These are phyloP conservation scores for Calvatia gigantea DNA, from an alignment of 768 basidiomycete species.

Conservation along the genomic window DNA sequence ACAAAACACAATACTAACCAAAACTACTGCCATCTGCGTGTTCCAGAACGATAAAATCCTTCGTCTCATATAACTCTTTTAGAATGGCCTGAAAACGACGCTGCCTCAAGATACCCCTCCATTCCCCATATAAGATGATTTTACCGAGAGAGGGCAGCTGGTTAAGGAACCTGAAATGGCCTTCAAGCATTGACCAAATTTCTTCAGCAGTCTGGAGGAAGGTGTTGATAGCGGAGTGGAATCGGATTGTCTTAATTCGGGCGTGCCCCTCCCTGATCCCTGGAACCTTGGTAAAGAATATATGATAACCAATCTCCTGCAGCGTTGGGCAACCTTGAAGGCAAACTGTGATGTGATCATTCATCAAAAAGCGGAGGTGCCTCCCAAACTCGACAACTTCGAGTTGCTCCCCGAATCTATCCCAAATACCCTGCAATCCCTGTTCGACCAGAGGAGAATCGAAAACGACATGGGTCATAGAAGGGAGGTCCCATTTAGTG, in stretches of 20 bases:
- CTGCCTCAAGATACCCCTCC: conserved; percentile 37
- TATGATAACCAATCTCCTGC: conserved; percentile 50
- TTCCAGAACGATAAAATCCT: not conserved
- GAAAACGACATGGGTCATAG: conserved; percentile 46
- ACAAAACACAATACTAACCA: not conserved
- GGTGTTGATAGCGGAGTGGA: conserved; percentile 47
- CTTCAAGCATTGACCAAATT: conserved; percentile 37
- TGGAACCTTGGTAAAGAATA: conserved; percentile 44
- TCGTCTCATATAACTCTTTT: not conserved
- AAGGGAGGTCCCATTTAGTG: conserved; percentile 48
- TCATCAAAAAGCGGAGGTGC: conserved; percentile 49
- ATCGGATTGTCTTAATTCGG: conserved; percentile 42
- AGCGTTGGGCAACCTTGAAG: conserved; percentile 44
- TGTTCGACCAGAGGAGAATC: conserved; percentile 41
- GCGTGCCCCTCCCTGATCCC: conserved; percentile 18
- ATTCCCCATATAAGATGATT: conserved; percentile 51
- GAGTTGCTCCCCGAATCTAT: conserved; percentile 45
- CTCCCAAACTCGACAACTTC: conserved; percentile 55
- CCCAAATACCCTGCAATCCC: conserved; percentile 45
- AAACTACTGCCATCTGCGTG: not conserved
- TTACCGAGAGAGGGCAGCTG: conserved; percentile 42
- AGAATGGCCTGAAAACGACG: conserved; percentile 23
- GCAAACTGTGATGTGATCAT: conserved; percentile 44
- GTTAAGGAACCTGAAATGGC: conserved; percentile 45
- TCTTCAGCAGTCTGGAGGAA: conserved; percentile 33